Percentiles rank a stretch among this genome's conserved stretches.
phyloP scores from a whole-genome alignment of 768 basidiomycete genomes.

The Leccinellum albellum region DNA sequence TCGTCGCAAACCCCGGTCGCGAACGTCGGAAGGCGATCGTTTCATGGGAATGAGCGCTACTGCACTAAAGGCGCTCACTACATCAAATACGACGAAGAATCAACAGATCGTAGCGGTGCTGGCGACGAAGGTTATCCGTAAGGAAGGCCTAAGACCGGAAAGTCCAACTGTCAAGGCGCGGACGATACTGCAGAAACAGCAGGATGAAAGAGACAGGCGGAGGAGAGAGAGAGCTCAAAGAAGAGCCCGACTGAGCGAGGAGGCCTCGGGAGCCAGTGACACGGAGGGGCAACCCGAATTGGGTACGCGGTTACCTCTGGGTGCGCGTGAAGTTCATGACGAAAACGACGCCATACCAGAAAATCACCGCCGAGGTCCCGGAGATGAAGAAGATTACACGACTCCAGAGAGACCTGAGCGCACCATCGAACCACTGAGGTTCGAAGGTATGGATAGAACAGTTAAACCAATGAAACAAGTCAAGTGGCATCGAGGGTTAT shows the following conservation, averaged over 20 bases:
- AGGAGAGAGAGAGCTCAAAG: slow-evolving; percentile 58
- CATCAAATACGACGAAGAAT: slow-evolving; percentile 68
- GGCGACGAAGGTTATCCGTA: slow-evolving; percentile 68
- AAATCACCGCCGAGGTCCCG: slow-evolving; percentile 61
- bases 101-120: slow-evolving; percentile 61
- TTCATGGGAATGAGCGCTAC: slow-evolving; percentile 68
- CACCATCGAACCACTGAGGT: slow-evolving; percentile 39
- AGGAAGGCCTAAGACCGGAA: slow-evolving; percentile 66
- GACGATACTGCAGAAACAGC: slow-evolving; percentile 62
- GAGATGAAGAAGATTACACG: slow-evolving; percentile 78
- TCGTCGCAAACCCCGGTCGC: slow-evolving; percentile 43
- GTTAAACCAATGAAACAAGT: slow-evolving; percentile 50
- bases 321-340: slow-evolving; percentile 14
- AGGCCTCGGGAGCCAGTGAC: slow-evolving; percentile 24
- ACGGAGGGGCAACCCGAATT: slow-evolving; percentile 27
- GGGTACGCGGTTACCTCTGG: slow-evolving; percentile 1
- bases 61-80: slow-evolving; percentile 67
- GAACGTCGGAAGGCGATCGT: slow-evolving; percentile 33
- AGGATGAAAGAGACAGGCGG: slow-evolving; percentile 55
- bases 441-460: slow-evolving; percentile 31
- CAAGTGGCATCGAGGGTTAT: slow-evolving; percentile 74
- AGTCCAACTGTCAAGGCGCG: slow-evolving; percentile 75
- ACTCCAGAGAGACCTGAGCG: slow-evolving; percentile 52
- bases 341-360: slow-evolving; percentile 24
- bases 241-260: slow-evolving; percentile 48